Evolutionary conservation across 1,284 basidiomycete genomes (phyloP).

Genomic region (Heliocybe sulcata): DNA sequence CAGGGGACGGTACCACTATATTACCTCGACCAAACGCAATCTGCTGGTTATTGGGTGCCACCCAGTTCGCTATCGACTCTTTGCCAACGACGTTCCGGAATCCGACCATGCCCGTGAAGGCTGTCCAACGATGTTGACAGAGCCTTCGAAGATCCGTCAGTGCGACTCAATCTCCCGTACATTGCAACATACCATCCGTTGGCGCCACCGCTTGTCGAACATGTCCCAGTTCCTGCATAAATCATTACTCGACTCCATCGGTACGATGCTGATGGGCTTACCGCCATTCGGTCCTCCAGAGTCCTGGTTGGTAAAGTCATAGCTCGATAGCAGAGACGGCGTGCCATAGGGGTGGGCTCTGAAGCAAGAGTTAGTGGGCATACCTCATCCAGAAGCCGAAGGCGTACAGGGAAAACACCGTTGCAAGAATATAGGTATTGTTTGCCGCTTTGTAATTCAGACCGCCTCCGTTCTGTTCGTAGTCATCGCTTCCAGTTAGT

Average conservation of each 20-base stretch:
- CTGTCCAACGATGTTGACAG: slow-evolving; percentile 27
- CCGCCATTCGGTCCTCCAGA: slow-evolving; percentile 42
- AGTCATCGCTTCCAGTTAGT: not conserved
- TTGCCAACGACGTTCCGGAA: slow-evolving; percentile 26
- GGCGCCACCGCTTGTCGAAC: slow-evolving; percentile 16
- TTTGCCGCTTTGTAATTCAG: slow-evolving; percentile 53
- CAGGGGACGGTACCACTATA: not conserved
- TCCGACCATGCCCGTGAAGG: slow-evolving; percentile 26
- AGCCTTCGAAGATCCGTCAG: slow-evolving; percentile 6
- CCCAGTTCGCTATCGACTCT: slow-evolving; percentile 19
- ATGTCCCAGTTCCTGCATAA: slow-evolving; percentile 17
- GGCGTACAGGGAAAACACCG: slow-evolving; percentile 46
- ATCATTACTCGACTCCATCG: not conserved
- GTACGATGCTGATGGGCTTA: slow-evolving; percentile 7
- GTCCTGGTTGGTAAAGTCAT: slow-evolving; percentile 42
- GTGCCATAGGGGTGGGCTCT: slow-evolving; percentile 58
- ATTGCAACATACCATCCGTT: slow-evolving; percentile 17
- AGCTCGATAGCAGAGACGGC: slow-evolving; percentile 58
- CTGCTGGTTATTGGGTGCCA: slow-evolving; percentile 10
- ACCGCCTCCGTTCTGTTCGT: slow-evolving; percentile 38
- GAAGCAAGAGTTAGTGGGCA: not conserved
- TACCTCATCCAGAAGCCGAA: not conserved
- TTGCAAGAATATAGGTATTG: slow-evolving; percentile 56
- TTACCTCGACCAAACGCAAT: slow-evolving; percentile 29
- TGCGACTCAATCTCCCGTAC: not conserved